Percentiles rank a stretch among this genome's conserved stretches.
Conservation (phyloP, 2,329 filamentous ascomycete species). For the Colletotrichum sojae region DNA sequence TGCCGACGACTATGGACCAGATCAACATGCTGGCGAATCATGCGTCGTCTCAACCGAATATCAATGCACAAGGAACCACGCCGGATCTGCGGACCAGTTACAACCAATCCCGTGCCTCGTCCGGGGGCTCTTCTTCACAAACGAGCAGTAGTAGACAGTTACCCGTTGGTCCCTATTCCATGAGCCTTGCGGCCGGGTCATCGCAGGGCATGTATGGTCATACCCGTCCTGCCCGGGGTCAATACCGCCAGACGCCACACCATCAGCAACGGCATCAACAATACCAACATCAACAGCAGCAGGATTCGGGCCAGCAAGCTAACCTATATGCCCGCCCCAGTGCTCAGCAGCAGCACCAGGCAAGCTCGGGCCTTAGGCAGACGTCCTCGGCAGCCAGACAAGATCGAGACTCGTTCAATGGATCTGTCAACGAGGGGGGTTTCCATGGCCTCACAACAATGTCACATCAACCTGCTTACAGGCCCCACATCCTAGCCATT, state of each 20-base stretch:
- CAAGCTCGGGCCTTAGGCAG: conserved; percentile 9
- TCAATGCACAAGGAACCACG: neutral
- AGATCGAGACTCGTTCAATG: neutral
- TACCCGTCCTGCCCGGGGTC: conserved; percentile 10
- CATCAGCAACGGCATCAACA: conserved; percentile 42
- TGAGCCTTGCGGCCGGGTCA: conserved; percentile 1
- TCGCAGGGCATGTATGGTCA: conserved; percentile 19
- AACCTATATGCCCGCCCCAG: conserved; percentile 10
- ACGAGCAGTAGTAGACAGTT: neutral
- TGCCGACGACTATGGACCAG: neutral
- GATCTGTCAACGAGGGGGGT: neutral
- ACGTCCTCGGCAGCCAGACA: conserved; percentile 4
- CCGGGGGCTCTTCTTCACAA: neutral
- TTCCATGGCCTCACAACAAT: conserved; percentile 12
- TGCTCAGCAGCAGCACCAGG: conserved; percentile 37
- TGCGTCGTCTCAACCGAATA: neutral
- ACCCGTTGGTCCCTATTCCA: conserved; percentile 1
- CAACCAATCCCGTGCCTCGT: neutral
- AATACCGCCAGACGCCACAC: conserved; percentile 38
- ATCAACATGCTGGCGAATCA: neutral
- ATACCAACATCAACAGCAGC: neutral
- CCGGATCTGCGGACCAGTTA: neutral
- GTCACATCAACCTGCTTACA: conserved; percentile 21
- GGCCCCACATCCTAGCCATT: neutral
- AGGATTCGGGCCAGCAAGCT: neutral